A percentile compares a stretch with the other conserved stretches of the same genome.
Conservation (phyloP, 2,329 filamentous ascomycete species). For the Tolypocladium cylindrosporum region DNA sequence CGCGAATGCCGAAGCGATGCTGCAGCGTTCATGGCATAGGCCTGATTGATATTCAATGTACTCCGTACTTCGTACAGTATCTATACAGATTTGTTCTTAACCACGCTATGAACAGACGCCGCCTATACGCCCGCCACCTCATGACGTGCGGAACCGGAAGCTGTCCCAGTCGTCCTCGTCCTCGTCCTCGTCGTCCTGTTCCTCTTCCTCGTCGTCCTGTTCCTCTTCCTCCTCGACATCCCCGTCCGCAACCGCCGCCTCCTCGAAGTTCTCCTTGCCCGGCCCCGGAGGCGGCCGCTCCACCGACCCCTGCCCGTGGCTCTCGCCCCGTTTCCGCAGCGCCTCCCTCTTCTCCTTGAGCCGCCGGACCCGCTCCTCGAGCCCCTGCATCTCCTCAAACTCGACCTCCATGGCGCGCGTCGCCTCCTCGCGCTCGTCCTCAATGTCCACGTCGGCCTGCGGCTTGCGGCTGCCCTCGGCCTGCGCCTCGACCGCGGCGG, state of each 20-base stretch:
- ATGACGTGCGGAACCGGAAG: slow-evolving; percentile 35
- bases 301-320: slow-evolving; percentile 16
- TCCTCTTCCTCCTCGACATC: slow-evolving; percentile 35
- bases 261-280: slow-evolving; percentile 17
- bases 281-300: slow-evolving; percentile 7
- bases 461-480: slow-evolving; percentile 43
- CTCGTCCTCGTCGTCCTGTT: slow-evolving; percentile 41
- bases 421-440: slow-evolving; percentile 68
- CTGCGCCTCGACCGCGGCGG: slow-evolving; percentile 36
- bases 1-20: not conserved
- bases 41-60: not conserved
- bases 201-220: slow-evolving; percentile 39
- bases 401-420: slow-evolving; percentile 63
- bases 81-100: not conserved
- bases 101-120: not conserved
- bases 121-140: not conserved
- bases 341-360: slow-evolving; percentile 64
- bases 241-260: slow-evolving; percentile 17
- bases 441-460: slow-evolving; percentile 43
- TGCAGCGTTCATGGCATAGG: not conserved
- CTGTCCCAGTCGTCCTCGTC: slow-evolving; percentile 47
- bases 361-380: slow-evolving; percentile 60
- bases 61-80: not conserved
- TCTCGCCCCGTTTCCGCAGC: slow-evolving; percentile 27
- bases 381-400: slow-evolving; percentile 72